Base-by-base conservation (phyloP, 306 rosid species). In the Oemleria cerasiformis region DNA sequence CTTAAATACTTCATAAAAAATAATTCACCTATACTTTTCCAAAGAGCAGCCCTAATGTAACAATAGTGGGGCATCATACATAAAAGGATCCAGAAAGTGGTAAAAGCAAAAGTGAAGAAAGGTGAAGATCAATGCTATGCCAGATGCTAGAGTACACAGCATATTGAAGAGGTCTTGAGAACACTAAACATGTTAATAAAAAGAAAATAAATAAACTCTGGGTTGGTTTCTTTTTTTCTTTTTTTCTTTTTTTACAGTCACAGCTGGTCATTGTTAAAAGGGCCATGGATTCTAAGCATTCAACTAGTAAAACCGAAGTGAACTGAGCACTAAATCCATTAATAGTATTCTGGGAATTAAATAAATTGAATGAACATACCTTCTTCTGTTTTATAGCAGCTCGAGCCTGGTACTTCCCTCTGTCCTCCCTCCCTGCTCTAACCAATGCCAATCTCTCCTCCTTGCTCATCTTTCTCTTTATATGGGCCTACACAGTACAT, bases 351-450 rank as follows among this genome's bases (percentile, higher is more conserved):
- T 13, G 41, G 41, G 50, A 63, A 63, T n/a, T 5, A 25, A 21
- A 5, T 8, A 56, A 44, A 39, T 44, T 11, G 51, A 15, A 50
- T 65, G 71, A 8, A 58, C 57, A n/a, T 81, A 93, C 98, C 94
- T 93, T 93, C 75, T 87, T 88, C 86, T 93, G 93, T 79, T 90
- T 90, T 17, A 93, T 81, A 36, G 97, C 96, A 9, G 94, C 75
- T 73, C 83, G 79, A 78, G 98, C 83, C 66, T 77, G 80, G 73
- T 88, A 92, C 88, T 83, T 70, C 73, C 88, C 96, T 85, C 96
- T 86, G 8, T 88, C 98, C 76, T 88, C 97, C 80, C 98, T 85
- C 62, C 98, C 98, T 38, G 86, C 97, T 80, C 75, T 86, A 78
- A 90, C 90, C 48, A 85, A 77, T 25, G 82, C 89, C 82, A 90